Conservation (phyloP, 345 rosid genomes). For the Eucalyptus pauciflora region DNA sequence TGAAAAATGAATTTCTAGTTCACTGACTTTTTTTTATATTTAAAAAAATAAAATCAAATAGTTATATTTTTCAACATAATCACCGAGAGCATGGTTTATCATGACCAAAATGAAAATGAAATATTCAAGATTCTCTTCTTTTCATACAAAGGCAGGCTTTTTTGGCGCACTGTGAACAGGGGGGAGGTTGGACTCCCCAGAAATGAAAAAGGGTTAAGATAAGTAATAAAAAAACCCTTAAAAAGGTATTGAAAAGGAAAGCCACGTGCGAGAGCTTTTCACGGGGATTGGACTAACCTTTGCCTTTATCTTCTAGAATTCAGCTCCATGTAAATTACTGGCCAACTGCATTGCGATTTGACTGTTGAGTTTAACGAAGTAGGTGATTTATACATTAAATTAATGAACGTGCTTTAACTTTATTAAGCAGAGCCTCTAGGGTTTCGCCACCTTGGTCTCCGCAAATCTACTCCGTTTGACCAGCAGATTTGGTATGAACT, state of each 20-base stretch:
- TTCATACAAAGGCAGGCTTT: background rate
- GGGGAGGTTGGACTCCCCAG: background rate
- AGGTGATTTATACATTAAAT: background rate
- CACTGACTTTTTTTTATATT: background rate
- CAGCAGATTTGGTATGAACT: background rate
- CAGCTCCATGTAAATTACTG: background rate
- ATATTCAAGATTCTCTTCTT: background rate
- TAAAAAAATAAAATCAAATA: background rate
- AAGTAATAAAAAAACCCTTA: background rate
- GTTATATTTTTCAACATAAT: background rate
- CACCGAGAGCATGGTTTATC: background rate
- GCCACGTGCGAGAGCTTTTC: background rate
- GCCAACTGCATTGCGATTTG: background rate
- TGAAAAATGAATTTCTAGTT: background rate
- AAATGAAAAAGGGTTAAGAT: background rate
- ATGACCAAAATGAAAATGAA: background rate
- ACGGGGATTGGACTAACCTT: background rate
- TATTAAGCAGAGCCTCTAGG: background rate
- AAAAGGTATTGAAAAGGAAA: background rate
- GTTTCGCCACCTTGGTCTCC: background rate
- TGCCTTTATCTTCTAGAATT: background rate
- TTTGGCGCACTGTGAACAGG: background rate
- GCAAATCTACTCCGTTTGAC: background rate
- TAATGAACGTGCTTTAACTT: background rate
- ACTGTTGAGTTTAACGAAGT: background rate